A percentile compares a stretch with the other conserved stretches of the same genome.
phyloP scores from a whole-genome alignment of 306 rosid genomes.

The Cajanus cajan region DNA sequence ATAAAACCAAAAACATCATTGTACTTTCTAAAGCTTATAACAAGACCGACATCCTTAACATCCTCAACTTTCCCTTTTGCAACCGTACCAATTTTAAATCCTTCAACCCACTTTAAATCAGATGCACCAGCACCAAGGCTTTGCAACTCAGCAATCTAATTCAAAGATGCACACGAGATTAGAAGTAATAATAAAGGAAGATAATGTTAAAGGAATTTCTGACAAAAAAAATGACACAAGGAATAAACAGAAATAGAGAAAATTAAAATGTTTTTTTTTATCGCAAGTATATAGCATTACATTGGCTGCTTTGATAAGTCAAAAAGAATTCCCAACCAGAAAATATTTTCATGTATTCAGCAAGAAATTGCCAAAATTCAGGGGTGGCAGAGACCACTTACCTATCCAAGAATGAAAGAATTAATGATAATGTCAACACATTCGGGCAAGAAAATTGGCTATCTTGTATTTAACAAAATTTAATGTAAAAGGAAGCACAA shows the following conservation, averaged over 20 bases:
- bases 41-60: conserved; percentile 67
- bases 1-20: conserved; percentile 78
- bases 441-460: background rate
- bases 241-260: conserved; percentile 1
- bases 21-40: conserved; percentile 72
- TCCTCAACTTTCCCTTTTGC: conserved; percentile 77
- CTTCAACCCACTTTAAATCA: conserved; percentile 66
- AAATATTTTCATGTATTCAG: background rate
- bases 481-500: background rate
- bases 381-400: background rate
- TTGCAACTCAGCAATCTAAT: conserved; percentile 73
- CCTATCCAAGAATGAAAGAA: background rate
- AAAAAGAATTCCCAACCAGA: background rate
- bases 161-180: conserved; percentile 19
- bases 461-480: background rate
- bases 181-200: conserved; percentile 21
- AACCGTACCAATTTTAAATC: conserved; percentile 53
- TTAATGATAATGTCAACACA: background rate
- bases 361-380: background rate
- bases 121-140: conserved; percentile 39
- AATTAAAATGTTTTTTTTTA: background rate
- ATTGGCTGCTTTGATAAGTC: background rate
- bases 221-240: background rate
- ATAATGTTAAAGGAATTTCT: background rate
- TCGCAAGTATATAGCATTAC: background rate